A percentile compares a stretch with the other conserved stretches of the same genome.
Conservation (phyloP, 2,329 filamentous ascomycete genomes). For the Orbilia blumenaviensis region DNA sequence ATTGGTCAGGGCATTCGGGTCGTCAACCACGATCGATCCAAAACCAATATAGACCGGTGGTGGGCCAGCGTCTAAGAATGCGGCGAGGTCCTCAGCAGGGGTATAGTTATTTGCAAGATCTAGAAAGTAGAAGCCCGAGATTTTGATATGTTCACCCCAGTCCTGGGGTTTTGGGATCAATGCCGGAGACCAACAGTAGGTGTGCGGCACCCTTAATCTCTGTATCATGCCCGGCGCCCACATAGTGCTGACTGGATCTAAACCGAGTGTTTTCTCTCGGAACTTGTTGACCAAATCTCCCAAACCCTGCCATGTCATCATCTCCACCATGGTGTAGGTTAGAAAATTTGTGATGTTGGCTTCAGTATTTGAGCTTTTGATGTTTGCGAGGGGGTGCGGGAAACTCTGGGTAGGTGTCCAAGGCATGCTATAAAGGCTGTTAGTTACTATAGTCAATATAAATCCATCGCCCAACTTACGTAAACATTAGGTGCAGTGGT, state of each 20-base stretch:
- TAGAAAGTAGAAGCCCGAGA: constrained; percentile 81
- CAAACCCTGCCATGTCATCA: constrained; percentile 91
- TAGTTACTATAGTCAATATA: neutral
- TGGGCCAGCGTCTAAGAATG: constrained; percentile 74
- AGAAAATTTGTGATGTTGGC: constrained; percentile 81
- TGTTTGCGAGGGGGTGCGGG: constrained; percentile 84
- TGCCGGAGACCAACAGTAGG: constrained; percentile 89
- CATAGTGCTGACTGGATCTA: constrained; percentile 80
- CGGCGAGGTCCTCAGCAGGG: constrained; percentile 71
- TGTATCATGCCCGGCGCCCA: constrained; percentile 83
- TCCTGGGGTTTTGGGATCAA: constrained; percentile 81
- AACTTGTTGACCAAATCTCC: constrained; percentile 93
- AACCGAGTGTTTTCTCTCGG: constrained; percentile 74
- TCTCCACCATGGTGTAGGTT: constrained; percentile 83
- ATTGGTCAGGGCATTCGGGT: constrained; percentile 75
- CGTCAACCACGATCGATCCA: constrained; percentile 81
- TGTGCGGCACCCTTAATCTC: constrained; percentile 80
- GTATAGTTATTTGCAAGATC: constrained; percentile 73
- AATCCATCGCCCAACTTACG: constrained; percentile 65
- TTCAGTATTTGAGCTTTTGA: constrained; percentile 79
- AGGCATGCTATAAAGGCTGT: constrained; percentile 72
- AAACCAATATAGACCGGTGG: constrained; percentile 85
- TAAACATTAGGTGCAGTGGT: constrained; percentile 87
- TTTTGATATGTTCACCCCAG: constrained; percentile 75
- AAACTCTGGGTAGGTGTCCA: constrained; percentile 88